These are phyloP conservation scores for Microascus cirrosus DNA, from an alignment of 2,329 filamentous ascomycete species.

Conservation along the genomic window DNA sequence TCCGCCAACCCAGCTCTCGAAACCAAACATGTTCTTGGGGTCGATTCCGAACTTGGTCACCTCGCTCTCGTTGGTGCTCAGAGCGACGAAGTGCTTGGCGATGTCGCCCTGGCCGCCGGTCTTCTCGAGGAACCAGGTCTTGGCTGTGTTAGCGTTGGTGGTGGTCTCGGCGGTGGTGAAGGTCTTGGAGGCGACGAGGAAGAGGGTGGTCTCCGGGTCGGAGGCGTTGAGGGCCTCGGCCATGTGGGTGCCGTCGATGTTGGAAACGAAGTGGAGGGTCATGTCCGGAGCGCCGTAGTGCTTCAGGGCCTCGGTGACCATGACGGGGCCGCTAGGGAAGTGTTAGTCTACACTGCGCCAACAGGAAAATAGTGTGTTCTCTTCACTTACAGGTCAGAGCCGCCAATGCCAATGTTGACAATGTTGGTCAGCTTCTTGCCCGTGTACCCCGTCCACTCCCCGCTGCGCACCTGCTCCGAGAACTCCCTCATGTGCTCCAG, in stretches of 20 bases:
- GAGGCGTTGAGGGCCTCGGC: conserved; percentile 82
- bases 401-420: conserved; percentile 95
- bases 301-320: conserved; percentile 97
- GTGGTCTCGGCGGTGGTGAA: conserved; percentile 97
- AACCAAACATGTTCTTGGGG: conserved; percentile 99
- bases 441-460: conserved; percentile 92
- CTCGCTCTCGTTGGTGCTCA: conserved; percentile 90
- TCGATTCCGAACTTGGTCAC: conserved; percentile 99
- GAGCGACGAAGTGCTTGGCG: conserved; percentile 96
- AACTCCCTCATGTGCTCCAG: conserved; percentile 98
- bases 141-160: conserved; percentile 95
- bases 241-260: conserved; percentile 98
- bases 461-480: conserved; percentile 85
- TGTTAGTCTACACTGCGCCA: background rate
- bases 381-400: conserved; percentile 79
- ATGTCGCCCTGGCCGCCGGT: conserved; percentile 69
- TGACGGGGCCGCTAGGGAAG: conserved; percentile 75
- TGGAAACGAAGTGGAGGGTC: conserved; percentile 96
- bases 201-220: conserved; percentile 95
- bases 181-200: conserved; percentile 97
- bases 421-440: conserved; percentile 97
- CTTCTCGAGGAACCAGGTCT: conserved; percentile 90
- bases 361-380: too few relatives aligned
- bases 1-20: conserved; percentile 96
- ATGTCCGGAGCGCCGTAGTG: conserved; percentile 77